Evolutionary conservation across 2,329 filamentous ascomycete genomes (phyloP), one percentile per base, ranked within the genome.

Genomic region (Aureobasidium pullulans): DNA sequence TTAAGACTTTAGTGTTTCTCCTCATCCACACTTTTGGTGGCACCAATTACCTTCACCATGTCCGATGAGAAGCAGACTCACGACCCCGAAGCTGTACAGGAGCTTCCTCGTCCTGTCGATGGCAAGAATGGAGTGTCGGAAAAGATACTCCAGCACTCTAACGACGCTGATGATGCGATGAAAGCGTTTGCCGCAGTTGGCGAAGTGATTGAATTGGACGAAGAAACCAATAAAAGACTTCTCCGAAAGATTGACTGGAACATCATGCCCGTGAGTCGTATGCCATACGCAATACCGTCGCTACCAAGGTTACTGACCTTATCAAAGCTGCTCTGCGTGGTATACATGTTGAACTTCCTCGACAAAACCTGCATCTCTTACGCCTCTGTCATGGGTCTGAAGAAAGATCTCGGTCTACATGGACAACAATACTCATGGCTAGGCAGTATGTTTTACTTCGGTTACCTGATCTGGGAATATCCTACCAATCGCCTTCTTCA

Each of bases 401-500:
- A 71, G 39, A 64, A 73, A 5, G 79, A 79, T 29, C 74, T 80
- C 53, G 64, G 70, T 11, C 68, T 82, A 19, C 71, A 73, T 9
- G 79, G 79, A 4, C 71, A 77, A 37, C 73, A 84, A 46, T 82
- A 81, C 62, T 77, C 77, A 5, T 82, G 80, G 78, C 68, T 77
- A 6, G 42, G 71, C 60, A 76, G 68, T 61, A 76, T 82, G 66
- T 81, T 80, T 63, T 81, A 81, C 66, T 76, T 81, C 63, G 79
- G 78, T 0, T 81, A 81, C 58, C 67, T 82, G 19, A 81, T 78
- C 2, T 86, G 80, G 80, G 85, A 88, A 68, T 87, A 84, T 69
- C 85, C 85, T 0, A 87, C 84, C 1, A 85, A 80, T 66, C 79
- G 82, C 11, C 76, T 88, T 34, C 76, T 88, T 10, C 85, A 88